Base-by-base conservation (phyloP, 441 rosid species). In the Bruguiera hainesii region DNA sequence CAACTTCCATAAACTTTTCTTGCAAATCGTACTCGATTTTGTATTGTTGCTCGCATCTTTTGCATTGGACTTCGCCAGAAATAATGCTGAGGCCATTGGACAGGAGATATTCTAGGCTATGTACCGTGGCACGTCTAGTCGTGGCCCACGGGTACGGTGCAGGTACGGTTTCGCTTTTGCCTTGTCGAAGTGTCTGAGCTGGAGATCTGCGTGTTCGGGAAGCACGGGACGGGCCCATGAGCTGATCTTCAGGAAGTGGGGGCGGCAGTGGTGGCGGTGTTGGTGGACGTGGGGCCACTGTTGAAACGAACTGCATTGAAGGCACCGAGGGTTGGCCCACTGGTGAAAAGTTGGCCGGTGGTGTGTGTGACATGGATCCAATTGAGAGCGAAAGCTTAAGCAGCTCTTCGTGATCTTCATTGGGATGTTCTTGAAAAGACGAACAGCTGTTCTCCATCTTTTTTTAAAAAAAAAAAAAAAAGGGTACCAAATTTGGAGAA, bases 131-230 rank as follows among this genome's bases (percentile, higher is more conserved):
- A 13, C 84, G 77, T 18, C 65, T 63, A 13, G 56, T 57, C 0
- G 79, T 79, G 6, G 89, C 84, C 86, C 86, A 82, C 1, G 83
- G 82, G 60, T 57, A 84, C 2, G 84, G 82, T 18, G 72, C 62
- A 7, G 61, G 59, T 10, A 82, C 15, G 42, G 72, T 73, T 61
- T 76, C 74, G 19, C 64, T 56, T 56, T 84, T 82, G 6, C 81
- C 83, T 1, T 60, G 57, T 29, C 53, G 55, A 7, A 59, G 66
- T 8, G 21, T 69, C 23, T 63, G 71, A 31, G 51, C 20, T 1
- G 72, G 64, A 6, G 62, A 51, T 37, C 35, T 58, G 8, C 74
- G 72, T n/a, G 56, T 46, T 4, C 69, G 63, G 1, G 30, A 55
- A 0, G 30, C 0, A 37, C 72, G 71, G 26, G 76, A 23, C 15